Evolutionary conservation across 1,284 basidiomycete genomes (phyloP), one percentile per base, ranked within the genome.

Genomic region (Hemileia vastatrix): DNA sequence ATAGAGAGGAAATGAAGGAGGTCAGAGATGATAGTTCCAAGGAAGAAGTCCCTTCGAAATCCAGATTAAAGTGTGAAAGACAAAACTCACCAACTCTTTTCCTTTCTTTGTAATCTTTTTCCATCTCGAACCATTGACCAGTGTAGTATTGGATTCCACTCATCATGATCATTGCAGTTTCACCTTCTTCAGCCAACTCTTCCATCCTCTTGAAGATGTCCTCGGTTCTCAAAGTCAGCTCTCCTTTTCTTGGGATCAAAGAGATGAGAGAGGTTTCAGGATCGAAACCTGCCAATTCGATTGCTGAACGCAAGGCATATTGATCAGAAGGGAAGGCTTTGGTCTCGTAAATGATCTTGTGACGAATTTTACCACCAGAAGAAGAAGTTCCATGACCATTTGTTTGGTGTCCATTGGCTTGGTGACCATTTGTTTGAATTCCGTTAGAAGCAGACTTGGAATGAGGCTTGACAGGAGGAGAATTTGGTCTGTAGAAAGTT

Each of bases 311-410:
- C 70, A 97, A 88, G 19, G 94, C 95, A 76, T 98, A 98, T 91
- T 95, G 88, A 81, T 98, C 94, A 68, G 90, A 94, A 64, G 95
- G 93, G 77, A 98, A 98, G 1, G 93, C 91, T 65, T 83, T 86
- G 47, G 85, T 84, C 79, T 99, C 95, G 77, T 90, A 95, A 63
- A 99, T 80, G 76, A 99, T 93, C 82, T 95, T 97, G 82, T 84
- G 92, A 57, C 90, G 84, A 64, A 80, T 79, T 64, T 82, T 71
- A 67, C 47, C 15, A 40, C 19, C 21, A 15, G 31, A 24, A n/a
- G 50, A 24, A 47, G 45, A 47, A 44, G 57, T 63, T n/a, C 63
- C 64, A 18, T 57, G 45, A 54, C 52, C 55, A 54, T 56, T 65
- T 6, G 63, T 67, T n/a, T 57, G 53, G 21, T 66, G 62, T 1